phyloP scores from a whole-genome alignment of 176 grass and related monocot species.

The Oryza nivara region DNA sequence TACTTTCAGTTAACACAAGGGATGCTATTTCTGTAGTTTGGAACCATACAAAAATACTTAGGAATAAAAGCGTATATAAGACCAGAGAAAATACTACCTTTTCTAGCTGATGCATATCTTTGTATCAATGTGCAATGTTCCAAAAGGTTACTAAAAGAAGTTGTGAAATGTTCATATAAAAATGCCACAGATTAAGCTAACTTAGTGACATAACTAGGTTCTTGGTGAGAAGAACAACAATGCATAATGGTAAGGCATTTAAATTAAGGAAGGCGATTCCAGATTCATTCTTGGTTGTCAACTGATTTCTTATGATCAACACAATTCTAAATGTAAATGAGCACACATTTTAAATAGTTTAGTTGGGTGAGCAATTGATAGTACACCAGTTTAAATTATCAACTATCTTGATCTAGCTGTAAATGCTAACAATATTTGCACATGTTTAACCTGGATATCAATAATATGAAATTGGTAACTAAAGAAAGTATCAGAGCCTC shows the following conservation, averaged over 20 bases:
- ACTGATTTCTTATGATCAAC: background rate
- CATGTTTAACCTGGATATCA: background rate
- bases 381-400: background rate
- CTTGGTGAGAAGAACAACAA: background rate
- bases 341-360: background rate
- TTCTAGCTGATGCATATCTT: background rate
- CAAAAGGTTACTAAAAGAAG: background rate
- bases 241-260: background rate
- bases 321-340: background rate
- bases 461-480: background rate
- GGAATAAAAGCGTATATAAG: too few species aligned
- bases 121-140: background rate
- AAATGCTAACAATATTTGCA: background rate
- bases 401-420: background rate
- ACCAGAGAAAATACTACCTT: too few species aligned
- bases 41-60: background rate
- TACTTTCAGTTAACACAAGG: slow-evolving; percentile 11
- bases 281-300: background rate
- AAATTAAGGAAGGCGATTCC: background rate
- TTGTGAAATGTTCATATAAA: background rate
- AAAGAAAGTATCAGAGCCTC: background rate
- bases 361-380: background rate
- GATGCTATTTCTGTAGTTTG: background rate
- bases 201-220: background rate
- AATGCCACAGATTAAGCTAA: background rate